Conservation (phyloP, 129 eudicot genomes). For the Arctium minus region DNA sequence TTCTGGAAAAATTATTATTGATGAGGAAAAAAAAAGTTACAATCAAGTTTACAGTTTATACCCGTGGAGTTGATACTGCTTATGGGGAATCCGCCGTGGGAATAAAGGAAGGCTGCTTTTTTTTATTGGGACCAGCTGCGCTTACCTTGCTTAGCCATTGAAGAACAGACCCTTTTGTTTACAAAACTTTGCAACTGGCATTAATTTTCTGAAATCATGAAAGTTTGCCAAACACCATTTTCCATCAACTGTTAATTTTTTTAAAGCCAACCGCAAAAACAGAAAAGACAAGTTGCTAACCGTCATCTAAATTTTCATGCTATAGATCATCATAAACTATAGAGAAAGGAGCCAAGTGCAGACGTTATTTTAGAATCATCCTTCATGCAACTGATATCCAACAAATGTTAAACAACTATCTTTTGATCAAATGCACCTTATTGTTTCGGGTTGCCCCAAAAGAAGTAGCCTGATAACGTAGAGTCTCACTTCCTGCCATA, state of each 20-base stretch:
- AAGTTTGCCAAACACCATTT: neutral
- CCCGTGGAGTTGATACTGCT: neutral
- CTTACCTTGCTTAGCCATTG: too few species aligned
- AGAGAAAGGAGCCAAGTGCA: neutral
- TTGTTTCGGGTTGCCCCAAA: constrained; percentile 90
- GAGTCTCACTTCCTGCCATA: constrained; percentile 97
- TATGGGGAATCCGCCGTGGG: too few species aligned
- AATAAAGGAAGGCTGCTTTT: too few species aligned
- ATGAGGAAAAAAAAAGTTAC: neutral
- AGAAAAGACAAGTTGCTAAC: neutral
- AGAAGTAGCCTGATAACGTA: constrained; percentile 92
- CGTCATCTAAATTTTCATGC: neutral
- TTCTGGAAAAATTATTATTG: neutral
- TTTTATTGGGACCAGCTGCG: too few species aligned
- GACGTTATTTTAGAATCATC: neutral
- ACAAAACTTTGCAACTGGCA: neutral
- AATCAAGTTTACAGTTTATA: neutral
- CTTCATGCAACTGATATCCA: neutral
- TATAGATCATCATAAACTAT: neutral
- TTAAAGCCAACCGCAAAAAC: neutral
- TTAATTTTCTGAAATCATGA: neutral
- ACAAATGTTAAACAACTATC: neutral
- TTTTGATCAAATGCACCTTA: constrained; percentile 50
- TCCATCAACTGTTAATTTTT: neutral
- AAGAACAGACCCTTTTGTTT: neutral